These are phyloP conservation scores for Brettanomyces bruxellensis DNA, from an alignment of 805 yeast species.

Conservation along the genomic window DNA sequence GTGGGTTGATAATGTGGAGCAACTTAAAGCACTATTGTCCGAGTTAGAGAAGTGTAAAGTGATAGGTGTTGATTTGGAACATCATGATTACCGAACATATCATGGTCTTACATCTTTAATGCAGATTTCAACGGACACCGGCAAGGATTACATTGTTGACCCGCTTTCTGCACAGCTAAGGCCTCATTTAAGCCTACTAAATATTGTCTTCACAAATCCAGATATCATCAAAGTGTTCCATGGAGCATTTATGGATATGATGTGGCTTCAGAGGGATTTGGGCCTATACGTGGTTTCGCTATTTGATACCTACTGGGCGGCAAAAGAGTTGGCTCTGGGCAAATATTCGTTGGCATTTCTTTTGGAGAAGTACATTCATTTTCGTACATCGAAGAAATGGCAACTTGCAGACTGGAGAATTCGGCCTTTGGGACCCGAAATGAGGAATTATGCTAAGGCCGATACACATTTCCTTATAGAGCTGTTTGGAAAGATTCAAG, in stretches of 20 bases:
- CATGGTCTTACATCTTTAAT: slow-evolving; percentile 86
- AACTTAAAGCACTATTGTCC: slow-evolving; percentile 44
- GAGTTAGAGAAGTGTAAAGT: slow-evolving; percentile 44
- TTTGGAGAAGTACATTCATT: slow-evolving; percentile 69
- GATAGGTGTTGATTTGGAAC: slow-evolving; percentile 92
- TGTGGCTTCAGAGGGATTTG: slow-evolving; percentile 93
- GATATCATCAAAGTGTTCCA: slow-evolving; percentile 79
- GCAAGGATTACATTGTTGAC: slow-evolving; percentile 73
- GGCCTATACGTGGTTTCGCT: slow-evolving; percentile 85
- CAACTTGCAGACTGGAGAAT: slow-evolving; percentile 96
- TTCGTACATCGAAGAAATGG: slow-evolving; percentile 86
- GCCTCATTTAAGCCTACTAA: slow-evolving; percentile 58
- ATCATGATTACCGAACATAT: slow-evolving; percentile 86
- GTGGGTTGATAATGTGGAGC: slow-evolving; percentile 61
- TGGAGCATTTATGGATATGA: slow-evolving; percentile 94
- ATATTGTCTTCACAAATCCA: slow-evolving; percentile 76
- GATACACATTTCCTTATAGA: slow-evolving; percentile 88
- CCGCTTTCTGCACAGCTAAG: slow-evolving; percentile 58
- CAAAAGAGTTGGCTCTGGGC: slow-evolving; percentile 69
- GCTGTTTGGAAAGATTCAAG: slow-evolving; percentile 68
- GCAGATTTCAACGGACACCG: slow-evolving; percentile 73
- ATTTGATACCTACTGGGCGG: slow-evolving; percentile 90
- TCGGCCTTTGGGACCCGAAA: slow-evolving; percentile 69
- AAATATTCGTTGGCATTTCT: slow-evolving; percentile 78
- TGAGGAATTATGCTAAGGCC: slow-evolving; percentile 83